Conservation (phyloP, 352 stramenopile genomes). For the Blastocystis hominis region DNA sequence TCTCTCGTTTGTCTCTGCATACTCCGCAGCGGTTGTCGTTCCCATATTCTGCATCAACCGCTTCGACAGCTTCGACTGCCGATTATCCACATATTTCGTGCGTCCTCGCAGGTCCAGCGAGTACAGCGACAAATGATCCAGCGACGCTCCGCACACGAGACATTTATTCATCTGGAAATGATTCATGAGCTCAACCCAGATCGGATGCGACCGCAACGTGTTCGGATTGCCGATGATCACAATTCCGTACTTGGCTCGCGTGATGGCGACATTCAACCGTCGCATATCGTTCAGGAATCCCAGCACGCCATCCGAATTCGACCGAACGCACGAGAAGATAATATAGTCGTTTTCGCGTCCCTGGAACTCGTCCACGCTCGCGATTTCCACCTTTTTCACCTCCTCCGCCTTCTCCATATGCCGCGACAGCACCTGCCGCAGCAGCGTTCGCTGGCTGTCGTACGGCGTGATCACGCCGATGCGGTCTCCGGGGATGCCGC, state of each 20-base stretch:
- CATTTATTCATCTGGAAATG: slow-evolving; percentile 89
- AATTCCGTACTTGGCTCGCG: slow-evolving; percentile 90
- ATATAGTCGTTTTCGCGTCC: slow-evolving; percentile 98
- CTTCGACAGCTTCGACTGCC: neutral
- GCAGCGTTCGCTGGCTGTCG: slow-evolving; percentile 92
- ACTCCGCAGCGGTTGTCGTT: too few species aligned
- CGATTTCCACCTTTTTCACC: slow-evolving; percentile 95
- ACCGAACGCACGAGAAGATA: slow-evolving; percentile 90
- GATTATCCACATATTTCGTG: neutral
- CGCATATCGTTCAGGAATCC: slow-evolving; percentile 93
- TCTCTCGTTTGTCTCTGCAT: too few species aligned
- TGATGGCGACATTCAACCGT: slow-evolving; percentile 96
- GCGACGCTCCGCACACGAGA: slow-evolving; percentile 78
- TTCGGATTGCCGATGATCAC: slow-evolving; percentile 92
- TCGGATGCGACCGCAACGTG: slow-evolving; percentile 86
- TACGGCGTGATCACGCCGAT: slow-evolving; percentile 95
- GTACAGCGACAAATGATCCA: slow-evolving; percentile 28
- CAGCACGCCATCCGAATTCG: slow-evolving; percentile 96
- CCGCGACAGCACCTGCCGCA: slow-evolving; percentile 89
- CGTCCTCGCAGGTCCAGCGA: neutral
- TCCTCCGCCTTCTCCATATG: slow-evolving; percentile 72
- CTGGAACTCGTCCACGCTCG: slow-evolving; percentile 96
- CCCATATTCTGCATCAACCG: neutral
- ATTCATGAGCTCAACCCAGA: slow-evolving; percentile 89
- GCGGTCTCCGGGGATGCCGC: slow-evolving; percentile 76